Base-by-base conservation (phyloP, 768 basidiomycete genomes). In the Kwoniella sp. region DNA sequence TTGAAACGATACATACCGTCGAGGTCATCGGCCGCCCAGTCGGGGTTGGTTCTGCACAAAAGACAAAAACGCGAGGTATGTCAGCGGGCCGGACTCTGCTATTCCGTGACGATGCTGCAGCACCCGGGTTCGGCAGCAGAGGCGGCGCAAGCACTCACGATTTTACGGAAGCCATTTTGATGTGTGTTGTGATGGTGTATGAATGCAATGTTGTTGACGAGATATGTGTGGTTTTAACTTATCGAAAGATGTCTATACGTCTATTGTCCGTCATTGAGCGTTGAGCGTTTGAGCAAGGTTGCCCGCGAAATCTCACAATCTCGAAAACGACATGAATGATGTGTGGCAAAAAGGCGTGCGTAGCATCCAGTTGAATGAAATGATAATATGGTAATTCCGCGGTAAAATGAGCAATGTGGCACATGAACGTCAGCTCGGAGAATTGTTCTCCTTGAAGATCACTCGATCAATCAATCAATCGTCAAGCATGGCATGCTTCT, bases 1-100 rank as follows among this genome's bases (percentile, higher is more conserved):
- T n/a, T n/a, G n/a, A n/a, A n/a, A 25, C 10, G 22, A 2, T 24
- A 37, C 64, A 60, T 52, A 67, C 65, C 65, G 27, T 71, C 67
- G 30, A 68, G 67, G 17, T 74, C 70, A 27, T 74, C 72, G 46
- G 66, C 74, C 44, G 74, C 67, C 74, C 74, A 76, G 47, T 71
- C 67, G 62, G 71, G 68, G 54, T 73, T 69, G n/a, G 56, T 50
- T 55, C 58, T 65, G 58, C 27, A 27, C 26, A 29, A 19, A 52
- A 22, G 33, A 33, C 33, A 27, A 22, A 24, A 12, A 33, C 33
- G 33, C 33, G 33, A 33, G 13, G 13, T 13, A 33, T n/a, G 33
- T 33, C 33, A 33, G 33, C 33, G 33, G 13, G 5, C 13, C 33
- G 5, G 5, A 13, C 33, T 33, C 33, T 33, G 13, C 33, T 33